Conservation (phyloP, 768 basidiomycete genomes). For the Boletus subcaerulescens region DNA sequence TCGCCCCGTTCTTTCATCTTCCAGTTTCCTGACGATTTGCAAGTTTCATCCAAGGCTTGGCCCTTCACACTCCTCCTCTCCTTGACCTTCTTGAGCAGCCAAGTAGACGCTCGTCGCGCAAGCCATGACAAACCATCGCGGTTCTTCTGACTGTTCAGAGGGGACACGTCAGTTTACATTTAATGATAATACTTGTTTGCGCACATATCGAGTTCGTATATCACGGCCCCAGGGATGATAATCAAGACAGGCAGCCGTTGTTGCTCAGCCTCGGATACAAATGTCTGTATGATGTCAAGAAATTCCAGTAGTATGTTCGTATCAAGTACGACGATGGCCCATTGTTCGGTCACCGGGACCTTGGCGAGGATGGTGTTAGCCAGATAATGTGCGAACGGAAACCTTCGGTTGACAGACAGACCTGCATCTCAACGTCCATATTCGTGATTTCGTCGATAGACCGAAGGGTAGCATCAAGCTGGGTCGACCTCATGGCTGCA, state of each 20-base stretch:
- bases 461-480: constrained; percentile 41
- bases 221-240: constrained; percentile 71
- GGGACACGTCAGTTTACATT: neutral
- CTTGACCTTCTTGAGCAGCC: constrained; percentile 62
- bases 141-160: constrained; percentile 38
- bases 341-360: constrained; percentile 41
- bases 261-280: constrained; percentile 60
- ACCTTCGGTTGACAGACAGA: constrained; percentile 28
- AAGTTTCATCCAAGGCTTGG: constrained; percentile 63
- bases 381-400: neutral
- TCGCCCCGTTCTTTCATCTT: constrained; percentile 45
- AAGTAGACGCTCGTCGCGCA: constrained; percentile 65
- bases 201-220: constrained; percentile 76
- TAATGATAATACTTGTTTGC: constrained; percentile 13
- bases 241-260: constrained; percentile 50
- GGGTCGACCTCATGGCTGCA: constrained; percentile 9
- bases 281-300: constrained; percentile 60
- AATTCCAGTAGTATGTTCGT: constrained; percentile 76
- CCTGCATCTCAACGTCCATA: constrained; percentile 74
- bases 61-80: constrained; percentile 54
- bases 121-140: constrained; percentile 50
- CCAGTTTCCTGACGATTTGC: constrained; percentile 60
- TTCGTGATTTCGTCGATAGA: constrained; percentile 56
- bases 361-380: constrained; percentile 16
- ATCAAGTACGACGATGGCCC: constrained; percentile 62